Conservation (phyloP, 768 basidiomycete genomes). For the Boletus edulis region DNA sequence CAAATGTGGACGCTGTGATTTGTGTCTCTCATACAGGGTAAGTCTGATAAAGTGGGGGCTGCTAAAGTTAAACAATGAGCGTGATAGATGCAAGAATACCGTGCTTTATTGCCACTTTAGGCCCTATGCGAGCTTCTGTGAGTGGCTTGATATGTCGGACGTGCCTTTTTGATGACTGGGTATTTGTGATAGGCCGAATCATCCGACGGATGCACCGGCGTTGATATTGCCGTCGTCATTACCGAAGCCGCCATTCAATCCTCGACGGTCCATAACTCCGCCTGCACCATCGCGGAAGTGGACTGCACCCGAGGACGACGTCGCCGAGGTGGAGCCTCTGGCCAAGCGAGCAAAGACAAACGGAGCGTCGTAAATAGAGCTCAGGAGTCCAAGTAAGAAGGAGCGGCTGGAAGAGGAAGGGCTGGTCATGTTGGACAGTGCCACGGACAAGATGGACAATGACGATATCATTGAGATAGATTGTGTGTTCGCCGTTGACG, state of each 20-base stretch:
- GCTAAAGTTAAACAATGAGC: too few species aligned
- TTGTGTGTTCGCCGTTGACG: conserved; percentile 23
- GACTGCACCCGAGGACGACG: conserved; percentile 53
- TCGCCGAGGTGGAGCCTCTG: conserved; percentile 53
- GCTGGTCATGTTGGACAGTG: conserved; percentile 60
- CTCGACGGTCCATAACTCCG: conserved; percentile 36
- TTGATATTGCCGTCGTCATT: conserved; percentile 66
- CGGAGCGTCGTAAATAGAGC: conserved; percentile 15
- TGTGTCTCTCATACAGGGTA: too few species aligned
- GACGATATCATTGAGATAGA: conserved; percentile 56
- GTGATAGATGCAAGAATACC: too few species aligned
- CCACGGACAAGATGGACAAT: conserved; percentile 49
- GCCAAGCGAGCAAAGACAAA: conserved; percentile 53
- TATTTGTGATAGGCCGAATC: conserved; percentile 44
- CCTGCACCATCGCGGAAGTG: conserved; percentile 56
- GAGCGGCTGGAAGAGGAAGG: conserved; percentile 72
- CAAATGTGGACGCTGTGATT: too few species aligned
- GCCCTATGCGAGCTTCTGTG: conserved; percentile 70
- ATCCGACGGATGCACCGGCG: conserved; percentile 47
- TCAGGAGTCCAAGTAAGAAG: conserved; percentile 60
- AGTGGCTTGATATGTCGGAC: conserved; percentile 31
- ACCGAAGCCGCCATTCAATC: conserved; percentile 50
- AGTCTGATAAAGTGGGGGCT: too few species aligned
- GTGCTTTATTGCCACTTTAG: too few species aligned
- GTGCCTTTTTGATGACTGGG: neutral